Conservation (phyloP, 257 asterid genomes). For the Plectranthus barbatus region DNA sequence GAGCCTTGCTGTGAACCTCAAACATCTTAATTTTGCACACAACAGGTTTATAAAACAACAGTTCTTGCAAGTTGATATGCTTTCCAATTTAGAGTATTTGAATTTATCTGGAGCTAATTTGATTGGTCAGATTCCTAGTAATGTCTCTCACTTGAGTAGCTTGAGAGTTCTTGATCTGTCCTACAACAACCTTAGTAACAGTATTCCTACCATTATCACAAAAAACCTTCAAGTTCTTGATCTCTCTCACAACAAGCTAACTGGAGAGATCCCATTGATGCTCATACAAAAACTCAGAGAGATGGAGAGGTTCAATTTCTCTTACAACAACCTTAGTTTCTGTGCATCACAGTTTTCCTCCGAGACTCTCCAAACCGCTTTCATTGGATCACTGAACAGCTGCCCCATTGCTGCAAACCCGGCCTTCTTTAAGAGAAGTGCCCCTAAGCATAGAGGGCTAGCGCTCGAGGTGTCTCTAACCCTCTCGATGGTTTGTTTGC, state of each 20-base stretch:
- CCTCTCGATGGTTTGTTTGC: constrained; percentile 54
- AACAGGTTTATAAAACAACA: constrained; percentile 56
- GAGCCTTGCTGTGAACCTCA: constrained; percentile 45
- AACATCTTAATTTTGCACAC: constrained; percentile 70
- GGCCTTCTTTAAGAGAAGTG: constrained; percentile 33
- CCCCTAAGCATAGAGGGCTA: constrained; percentile 46
- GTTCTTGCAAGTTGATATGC: constrained; percentile 38
- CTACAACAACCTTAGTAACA: constrained; percentile 39
- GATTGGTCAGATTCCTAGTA: constrained; percentile 54
- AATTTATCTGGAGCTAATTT: constrained; percentile 66
- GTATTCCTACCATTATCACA: constrained; percentile 38
- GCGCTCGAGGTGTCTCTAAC: constrained; percentile 63
- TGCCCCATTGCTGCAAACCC: constrained; percentile 93
- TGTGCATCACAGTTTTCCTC: constrained; percentile 46
- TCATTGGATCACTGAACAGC: constrained; percentile 56
- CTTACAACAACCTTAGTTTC: constrained; percentile 69
- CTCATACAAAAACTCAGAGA: constrained; percentile 46
- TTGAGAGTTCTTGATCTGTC: constrained; percentile 69
- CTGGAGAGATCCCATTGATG: constrained; percentile 62
- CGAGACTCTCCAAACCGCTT: constrained; percentile 35
- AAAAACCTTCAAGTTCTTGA: constrained; percentile 51
- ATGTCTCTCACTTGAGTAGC: constrained; percentile 45
- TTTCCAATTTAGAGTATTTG: constrained; percentile 56
- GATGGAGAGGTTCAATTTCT: constrained; percentile 66
- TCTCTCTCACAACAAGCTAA: constrained; percentile 67